Evolutionary conservation across 2,329 filamentous ascomycete species (phyloP).

Genomic region (Gnomoniopsis smithogilvyi): DNA sequence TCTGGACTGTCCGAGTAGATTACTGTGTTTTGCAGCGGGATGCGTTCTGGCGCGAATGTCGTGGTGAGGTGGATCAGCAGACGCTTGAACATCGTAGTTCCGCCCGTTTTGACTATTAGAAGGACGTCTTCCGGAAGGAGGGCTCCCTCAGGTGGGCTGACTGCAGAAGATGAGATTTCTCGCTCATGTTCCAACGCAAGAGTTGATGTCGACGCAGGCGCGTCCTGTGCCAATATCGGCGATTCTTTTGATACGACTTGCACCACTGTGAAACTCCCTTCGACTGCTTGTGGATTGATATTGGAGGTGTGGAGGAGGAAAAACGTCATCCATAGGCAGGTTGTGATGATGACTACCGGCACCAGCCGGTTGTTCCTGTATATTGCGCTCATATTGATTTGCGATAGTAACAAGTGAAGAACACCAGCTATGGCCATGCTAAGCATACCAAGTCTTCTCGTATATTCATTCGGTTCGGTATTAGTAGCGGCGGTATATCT

Average conservation of each 20-base stretch:
- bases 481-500: no score
- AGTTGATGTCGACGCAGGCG: background rate
- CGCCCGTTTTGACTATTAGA: conserved; percentile 25
- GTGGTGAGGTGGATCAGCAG: conserved; percentile 26
- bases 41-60: conserved; percentile 23
- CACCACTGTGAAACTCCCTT: background rate
- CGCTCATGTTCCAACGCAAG: background rate
- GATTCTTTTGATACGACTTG: background rate
- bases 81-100: conserved; percentile 25
- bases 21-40: conserved; percentile 22
- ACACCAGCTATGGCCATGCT: no score
- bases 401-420: background rate
- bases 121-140: conserved; percentile 5
- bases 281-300: background rate
- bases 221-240: background rate
- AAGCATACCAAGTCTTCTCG: no score
- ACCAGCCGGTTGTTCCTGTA: conserved; percentile 25
- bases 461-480: no score
- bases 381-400: conserved; percentile 12
- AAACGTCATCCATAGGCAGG: conserved; percentile 23
- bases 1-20: conserved; percentile 26
- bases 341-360: conserved; percentile 24
- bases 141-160: background rate
- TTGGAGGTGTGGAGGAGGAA: conserved; percentile 19
- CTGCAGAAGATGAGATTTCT: background rate